These are phyloP conservation scores for Venturiaceae sp. DNA, from an alignment of 2,329 filamentous ascomycete genomes.

Conservation along the genomic window DNA sequence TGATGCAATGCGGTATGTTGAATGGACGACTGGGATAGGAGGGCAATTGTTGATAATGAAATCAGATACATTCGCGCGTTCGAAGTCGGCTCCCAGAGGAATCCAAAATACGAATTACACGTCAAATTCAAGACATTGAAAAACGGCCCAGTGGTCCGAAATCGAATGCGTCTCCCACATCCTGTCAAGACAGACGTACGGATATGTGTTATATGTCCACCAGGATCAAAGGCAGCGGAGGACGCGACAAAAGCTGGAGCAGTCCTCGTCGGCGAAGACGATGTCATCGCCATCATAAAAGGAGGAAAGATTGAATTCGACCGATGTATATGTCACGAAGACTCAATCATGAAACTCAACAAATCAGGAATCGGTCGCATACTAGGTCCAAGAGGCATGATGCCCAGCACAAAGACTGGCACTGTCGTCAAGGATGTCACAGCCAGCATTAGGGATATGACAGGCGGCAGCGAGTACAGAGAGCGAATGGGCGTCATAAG, in stretches of 20 bases:
- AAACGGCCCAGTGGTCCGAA: slow-evolving; percentile 79
- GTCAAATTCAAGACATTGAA: slow-evolving; percentile 75
- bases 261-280: slow-evolving; percentile 72
- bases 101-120: slow-evolving; percentile 80
- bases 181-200: slow-evolving; percentile 80
- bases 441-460: slow-evolving; percentile 66
- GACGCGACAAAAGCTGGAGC: slow-evolving; percentile 74
- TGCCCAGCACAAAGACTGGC: slow-evolving; percentile 82
- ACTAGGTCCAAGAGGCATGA: slow-evolving; percentile 80
- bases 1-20: slow-evolving; percentile 77
- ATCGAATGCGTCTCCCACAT: slow-evolving; percentile 78
- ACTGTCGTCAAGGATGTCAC: slow-evolving; percentile 79
- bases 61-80: slow-evolving; percentile 81
- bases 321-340: slow-evolving; percentile 73
- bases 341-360: slow-evolving; percentile 67
- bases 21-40: not conserved
- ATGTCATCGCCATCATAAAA: slow-evolving; percentile 71
- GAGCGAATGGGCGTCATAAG: slow-evolving; percentile 77
- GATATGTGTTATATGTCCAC: slow-evolving; percentile 86
- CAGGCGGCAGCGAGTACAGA: slow-evolving; percentile 77
- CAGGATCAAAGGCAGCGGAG: slow-evolving; percentile 62
- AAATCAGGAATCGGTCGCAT: slow-evolving; percentile 73
- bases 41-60: slow-evolving; percentile 11
- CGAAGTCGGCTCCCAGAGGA: slow-evolving; percentile 73
- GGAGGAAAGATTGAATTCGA: slow-evolving; percentile 78